Conservation (phyloP, 257 asterid genomes). For the Solanum lycopersicoides region DNA sequence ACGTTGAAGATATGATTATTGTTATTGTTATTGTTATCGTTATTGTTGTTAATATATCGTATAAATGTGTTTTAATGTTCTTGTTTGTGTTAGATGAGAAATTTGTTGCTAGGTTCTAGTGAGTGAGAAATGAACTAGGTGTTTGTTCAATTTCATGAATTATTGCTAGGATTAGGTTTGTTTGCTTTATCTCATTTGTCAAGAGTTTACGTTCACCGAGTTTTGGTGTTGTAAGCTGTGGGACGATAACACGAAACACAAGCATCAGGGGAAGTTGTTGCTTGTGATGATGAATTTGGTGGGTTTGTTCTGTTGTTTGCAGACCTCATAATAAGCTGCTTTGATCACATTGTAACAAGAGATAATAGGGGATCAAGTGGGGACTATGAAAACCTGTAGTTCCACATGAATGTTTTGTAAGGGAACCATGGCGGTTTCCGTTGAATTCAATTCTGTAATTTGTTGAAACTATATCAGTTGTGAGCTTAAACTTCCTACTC, state of each 20-base stretch:
- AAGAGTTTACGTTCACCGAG: background rate
- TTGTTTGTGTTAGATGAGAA: background rate
- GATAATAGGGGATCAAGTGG: background rate
- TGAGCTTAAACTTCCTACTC: background rate
- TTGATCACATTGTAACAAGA: background rate
- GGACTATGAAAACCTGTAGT: background rate
- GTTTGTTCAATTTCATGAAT: background rate
- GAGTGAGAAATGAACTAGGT: constrained; percentile 7
- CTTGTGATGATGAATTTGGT: constrained; percentile 4
- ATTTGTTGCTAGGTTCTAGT: constrained; percentile 2
- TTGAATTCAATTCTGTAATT: background rate
- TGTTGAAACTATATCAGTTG: constrained; percentile 1
- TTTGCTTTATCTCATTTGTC: background rate
- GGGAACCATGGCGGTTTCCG: background rate
- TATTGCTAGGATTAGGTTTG: background rate
- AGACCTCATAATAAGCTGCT: background rate
- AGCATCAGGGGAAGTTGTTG: background rate
- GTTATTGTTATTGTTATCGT: background rate
- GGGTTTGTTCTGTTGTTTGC: background rate
- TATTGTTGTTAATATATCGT: background rate
- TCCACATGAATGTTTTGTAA: constrained; percentile 1
- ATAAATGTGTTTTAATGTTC: background rate
- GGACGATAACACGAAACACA: background rate
- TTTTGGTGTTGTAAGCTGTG: background rate
- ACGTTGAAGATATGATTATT: constrained; percentile 26